phyloP scores from a whole-genome alignment of 495 filamentous ascomycete species.

The Parathielavia appendiculata region DNA sequence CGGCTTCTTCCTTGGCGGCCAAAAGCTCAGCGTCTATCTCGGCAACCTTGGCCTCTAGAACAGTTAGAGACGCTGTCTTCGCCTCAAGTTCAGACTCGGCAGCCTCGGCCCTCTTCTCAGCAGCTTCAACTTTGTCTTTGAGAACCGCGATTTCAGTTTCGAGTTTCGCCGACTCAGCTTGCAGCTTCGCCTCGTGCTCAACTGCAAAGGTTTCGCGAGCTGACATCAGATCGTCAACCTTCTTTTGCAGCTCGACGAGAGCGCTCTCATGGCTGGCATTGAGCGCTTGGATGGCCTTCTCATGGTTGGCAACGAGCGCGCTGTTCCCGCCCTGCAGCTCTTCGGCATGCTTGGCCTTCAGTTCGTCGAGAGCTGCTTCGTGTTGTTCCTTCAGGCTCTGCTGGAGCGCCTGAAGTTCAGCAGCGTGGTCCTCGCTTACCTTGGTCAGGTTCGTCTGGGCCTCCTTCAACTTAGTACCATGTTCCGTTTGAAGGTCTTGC shows the following conservation, averaged over 20 bases:
- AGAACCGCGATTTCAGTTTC: conserved; percentile 42
- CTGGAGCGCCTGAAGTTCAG: conserved; percentile 38
- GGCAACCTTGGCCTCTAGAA: conserved; percentile 36
- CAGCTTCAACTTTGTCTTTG: conserved; percentile 33
- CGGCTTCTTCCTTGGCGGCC: conserved; percentile 29
- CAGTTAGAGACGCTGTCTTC: conserved; percentile 30
- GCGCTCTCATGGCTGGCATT: conserved; percentile 38
- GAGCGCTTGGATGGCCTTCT: conserved; percentile 38
- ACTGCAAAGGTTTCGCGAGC: conserved; percentile 27
- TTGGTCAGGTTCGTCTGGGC: conserved; percentile 30
- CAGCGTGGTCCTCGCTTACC: conserved; percentile 37
- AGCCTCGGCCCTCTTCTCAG: conserved; percentile 32
- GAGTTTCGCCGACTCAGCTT: conserved; percentile 30
- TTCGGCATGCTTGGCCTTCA: conserved; percentile 41
- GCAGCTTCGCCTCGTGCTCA: conserved; percentile 30
- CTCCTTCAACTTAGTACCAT: conserved; percentile 35
- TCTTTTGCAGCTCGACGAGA: conserved; percentile 40
- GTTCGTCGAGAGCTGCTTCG: conserved; percentile 33
- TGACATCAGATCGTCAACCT: conserved; percentile 39
- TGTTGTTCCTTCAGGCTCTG: conserved; percentile 41
- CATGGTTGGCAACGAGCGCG: conserved; percentile 29
- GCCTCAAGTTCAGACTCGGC: conserved; percentile 39
- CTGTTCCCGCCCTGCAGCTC: conserved; percentile 37
- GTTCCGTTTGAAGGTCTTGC: conserved; percentile 37
- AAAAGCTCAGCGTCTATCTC: conserved; percentile 35